Base-by-base conservation (phyloP, 805 yeast genomes). In the Wickerhamiella occidentalis region DNA sequence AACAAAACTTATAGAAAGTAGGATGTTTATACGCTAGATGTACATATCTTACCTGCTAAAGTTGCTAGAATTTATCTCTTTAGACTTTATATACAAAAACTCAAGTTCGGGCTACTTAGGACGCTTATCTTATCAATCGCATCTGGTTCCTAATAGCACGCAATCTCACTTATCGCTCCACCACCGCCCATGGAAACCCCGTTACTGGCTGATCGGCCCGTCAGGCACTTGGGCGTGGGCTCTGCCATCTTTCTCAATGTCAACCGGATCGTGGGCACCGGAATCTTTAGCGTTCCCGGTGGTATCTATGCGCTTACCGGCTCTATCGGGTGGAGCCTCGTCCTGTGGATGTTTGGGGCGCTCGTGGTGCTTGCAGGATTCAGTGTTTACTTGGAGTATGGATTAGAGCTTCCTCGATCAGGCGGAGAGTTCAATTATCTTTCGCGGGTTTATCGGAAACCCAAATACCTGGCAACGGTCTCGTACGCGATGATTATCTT, bases 231-330 rank as follows among this genome's bases (percentile, higher is more conserved):
- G 18, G 71, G 71, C 2, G 54, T 63, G 2, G 35, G 54, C 3
- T 63, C 69, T 1, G 63, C 71, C 1, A 56, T 62, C 17, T 63
- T 65, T 28, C 57, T 81, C 48, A 76, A 79, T 60, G 66, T 80
- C 53, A 81, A 81, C 63, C 72, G 81, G 56, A 80, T 80, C 76
- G 74, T 81, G 47, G 88, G 88, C 38, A 79, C 86, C 2, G 88
- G 87, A 23, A 78, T 81, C 35, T 81, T 80, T 63, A 71, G 80
- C 37, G 77, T 83, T 3, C 82, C 85, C 1, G 75, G 84, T 3
- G 71, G 80, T 23, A 78, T 81, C 33, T 79, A 74, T 54, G 59
- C 67, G 8, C 64, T 75, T 38, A 64, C 78, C 2, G 84, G 85
- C 3, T 72, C 78, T 9, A 79, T 80, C 5, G 85, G 83, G 11